These are phyloP conservation scores for Flaveria linearis DNA, from an alignment of 129 eudicot species.

Conservation along the genomic window DNA sequence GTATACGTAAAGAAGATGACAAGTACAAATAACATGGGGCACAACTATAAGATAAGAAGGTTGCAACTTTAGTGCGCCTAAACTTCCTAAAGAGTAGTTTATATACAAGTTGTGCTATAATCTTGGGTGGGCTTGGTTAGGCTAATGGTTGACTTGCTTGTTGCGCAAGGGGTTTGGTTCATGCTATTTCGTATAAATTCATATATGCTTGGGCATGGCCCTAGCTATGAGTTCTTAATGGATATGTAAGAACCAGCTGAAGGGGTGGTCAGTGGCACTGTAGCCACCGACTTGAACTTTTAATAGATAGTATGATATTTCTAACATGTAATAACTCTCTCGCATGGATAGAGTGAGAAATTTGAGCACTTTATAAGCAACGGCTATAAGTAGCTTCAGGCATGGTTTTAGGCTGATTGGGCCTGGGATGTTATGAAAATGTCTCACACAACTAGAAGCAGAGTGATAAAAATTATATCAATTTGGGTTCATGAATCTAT, in stretches of 20 bases:
- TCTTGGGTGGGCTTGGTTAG: neutral
- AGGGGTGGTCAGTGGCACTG: too few species aligned
- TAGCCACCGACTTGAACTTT: too few species aligned
- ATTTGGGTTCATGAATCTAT: neutral
- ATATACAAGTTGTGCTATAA: neutral
- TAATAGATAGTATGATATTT: neutral
- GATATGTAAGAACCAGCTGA: neutral
- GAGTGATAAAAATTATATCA: neutral
- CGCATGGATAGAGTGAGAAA: neutral
- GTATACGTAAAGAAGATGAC: neutral
- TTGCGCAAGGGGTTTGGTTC: neutral
- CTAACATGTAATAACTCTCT: neutral
- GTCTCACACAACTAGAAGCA: slow-evolving; percentile 7
- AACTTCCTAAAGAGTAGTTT: slow-evolving; percentile 8
- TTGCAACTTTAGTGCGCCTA: slow-evolving; percentile 12
- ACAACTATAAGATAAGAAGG: neutral
- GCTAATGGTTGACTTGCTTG: neutral
- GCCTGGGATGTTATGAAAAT: neutral
- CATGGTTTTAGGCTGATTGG: neutral
- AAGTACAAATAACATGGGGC: neutral
- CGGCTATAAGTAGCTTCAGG: neutral
- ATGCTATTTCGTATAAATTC: neutral
- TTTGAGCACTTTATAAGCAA: neutral
- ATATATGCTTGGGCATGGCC: neutral
- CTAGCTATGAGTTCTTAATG: neutral